A percentile compares a stretch with the other conserved stretches of the same genome.
Conservation (phyloP, 176 grass and related monocot genomes). For the Carex pumila region DNA sequence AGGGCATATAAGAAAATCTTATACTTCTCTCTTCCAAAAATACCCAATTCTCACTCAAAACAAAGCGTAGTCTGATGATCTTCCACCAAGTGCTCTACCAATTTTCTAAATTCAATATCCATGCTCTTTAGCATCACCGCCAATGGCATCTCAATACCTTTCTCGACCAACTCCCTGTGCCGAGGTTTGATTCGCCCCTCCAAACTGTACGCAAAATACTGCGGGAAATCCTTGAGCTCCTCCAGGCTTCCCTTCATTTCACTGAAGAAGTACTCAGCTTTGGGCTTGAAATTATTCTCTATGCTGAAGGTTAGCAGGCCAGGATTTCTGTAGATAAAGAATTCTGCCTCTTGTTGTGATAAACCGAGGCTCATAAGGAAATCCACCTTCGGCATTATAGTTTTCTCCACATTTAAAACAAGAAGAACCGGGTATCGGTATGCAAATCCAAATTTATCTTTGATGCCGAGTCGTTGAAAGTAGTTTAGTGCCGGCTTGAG, state of each 20-base stretch:
- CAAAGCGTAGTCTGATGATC: background rate
- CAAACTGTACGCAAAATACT: conserved; percentile 71
- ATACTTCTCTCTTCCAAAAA: background rate
- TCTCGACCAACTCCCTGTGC: conserved; percentile 30
- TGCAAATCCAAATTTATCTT: conserved; percentile 26
- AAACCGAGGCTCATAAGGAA: conserved; percentile 39
- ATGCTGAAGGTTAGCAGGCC: conserved; percentile 63
- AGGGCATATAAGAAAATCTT: background rate
- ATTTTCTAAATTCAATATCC: conserved; percentile 57
- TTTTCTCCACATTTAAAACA: conserved; percentile 58
- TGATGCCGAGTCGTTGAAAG: conserved; percentile 62
- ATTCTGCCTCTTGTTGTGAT: conserved; percentile 30
- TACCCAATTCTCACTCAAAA: background rate
- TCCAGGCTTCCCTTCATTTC: conserved; percentile 47
- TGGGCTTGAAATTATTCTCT: conserved; percentile 54
- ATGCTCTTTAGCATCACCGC: conserved; percentile 52
- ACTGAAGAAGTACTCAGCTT: conserved; percentile 48
- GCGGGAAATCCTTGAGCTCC: conserved; percentile 78
- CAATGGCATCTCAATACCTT: conserved; percentile 45
- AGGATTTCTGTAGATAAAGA: conserved; percentile 44
- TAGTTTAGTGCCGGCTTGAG: conserved; percentile 53
- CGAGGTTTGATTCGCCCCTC: conserved; percentile 60
- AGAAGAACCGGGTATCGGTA: conserved; percentile 58
- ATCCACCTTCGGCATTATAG: conserved; percentile 50
- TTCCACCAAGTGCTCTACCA: conserved; percentile 25